Percentiles rank a stretch among this genome's conserved stretches.
Evolutionary conservation across 257 asterid species (phyloP).

Genomic region (Capsicum pubescens): DNA sequence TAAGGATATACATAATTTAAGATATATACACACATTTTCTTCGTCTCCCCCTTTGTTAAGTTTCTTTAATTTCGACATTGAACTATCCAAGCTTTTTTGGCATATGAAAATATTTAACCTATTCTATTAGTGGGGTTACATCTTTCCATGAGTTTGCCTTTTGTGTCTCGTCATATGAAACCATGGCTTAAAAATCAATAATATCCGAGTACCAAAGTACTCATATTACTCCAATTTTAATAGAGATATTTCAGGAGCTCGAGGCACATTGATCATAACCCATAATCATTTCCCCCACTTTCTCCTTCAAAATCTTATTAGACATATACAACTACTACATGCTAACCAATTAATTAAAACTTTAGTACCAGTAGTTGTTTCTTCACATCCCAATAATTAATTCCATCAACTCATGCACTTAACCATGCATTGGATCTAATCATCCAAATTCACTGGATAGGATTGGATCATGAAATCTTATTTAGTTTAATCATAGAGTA

Average conservation of each 20-base stretch:
- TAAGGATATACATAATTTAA: no score
- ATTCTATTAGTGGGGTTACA: conserved; percentile 16
- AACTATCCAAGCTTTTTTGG: not conserved
- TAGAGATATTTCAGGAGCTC: conserved; percentile 22
- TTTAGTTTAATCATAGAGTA: not conserved
- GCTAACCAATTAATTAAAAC: conserved; percentile 7
- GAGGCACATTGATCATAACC: conserved; percentile 2
- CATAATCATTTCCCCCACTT: conserved; percentile 58
- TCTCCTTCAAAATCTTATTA: conserved; percentile 29
- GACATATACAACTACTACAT: not conserved
- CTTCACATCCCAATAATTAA: conserved; percentile 50
- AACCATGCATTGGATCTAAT: conserved; percentile 28
- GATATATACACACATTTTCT: no score
- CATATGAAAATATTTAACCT: not conserved
- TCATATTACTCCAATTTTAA: conserved; percentile 1
- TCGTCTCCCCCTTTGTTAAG: no score
- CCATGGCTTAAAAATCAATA: conserved; percentile 22
- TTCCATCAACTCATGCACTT: conserved; percentile 25
- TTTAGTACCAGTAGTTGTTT: conserved; percentile 23
- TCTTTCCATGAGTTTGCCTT: conserved; percentile 3
- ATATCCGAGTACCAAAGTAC: conserved; percentile 24
- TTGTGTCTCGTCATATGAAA: conserved; percentile 26
- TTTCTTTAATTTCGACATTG: not conserved
- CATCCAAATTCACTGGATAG: not conserved
- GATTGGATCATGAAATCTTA: conserved; percentile 6